Base-by-base conservation (phyloP, 176 grass and related monocot species). In the Elymus sibiricus region DNA sequence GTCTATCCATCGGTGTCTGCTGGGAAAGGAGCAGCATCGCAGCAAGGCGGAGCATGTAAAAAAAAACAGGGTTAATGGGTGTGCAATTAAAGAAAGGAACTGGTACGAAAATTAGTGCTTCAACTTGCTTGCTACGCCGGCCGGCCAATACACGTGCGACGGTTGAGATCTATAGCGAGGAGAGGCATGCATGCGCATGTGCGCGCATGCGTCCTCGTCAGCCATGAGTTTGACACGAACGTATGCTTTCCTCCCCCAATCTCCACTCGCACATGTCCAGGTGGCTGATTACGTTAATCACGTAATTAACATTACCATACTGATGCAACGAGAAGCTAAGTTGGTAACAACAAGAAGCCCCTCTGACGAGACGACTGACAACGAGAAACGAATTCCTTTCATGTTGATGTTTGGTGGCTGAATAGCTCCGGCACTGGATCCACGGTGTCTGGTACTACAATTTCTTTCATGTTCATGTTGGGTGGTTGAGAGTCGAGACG, bases 401-500 rank as follows among this genome's bases (percentile, higher is more conserved):
- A 53, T 53, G 49, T 53, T 7, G 17, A 55, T 21, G 51, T 21
- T 56, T 56, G 51, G 51, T 56, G 6, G 51, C 21, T 56, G 51
- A 21, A 3, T 56, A 21, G 51, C 51, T 2, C 2, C 8, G 51
- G 1, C 17, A 7, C 17, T 56, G 51, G 2, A 55, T 55, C 51
- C 51, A 55, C 51, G 17, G 51, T 9, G 51, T 21, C 17, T 56
- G 51, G 4, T 21, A 56, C 13, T 5, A 44, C 15, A 17, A 51
- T 51, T 47, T 66, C 56, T 32, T 38, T 38, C 85, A 61, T 60
- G 84, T 60, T 27, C 35, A 9, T 90, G 84, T 27, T 74, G 21
- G 74, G 80, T 79, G 11, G 89, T 75, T 87, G 76, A 71, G 83
- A 2, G 71, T 71, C 21, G 71, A 32, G 85, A 16, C 67, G 43